Percentiles rank a stretch among this genome's conserved stretches.
These are phyloP conservation scores for Penicillium vulpinum DNA, from an alignment of 2,329 filamentous ascomycete species.

Conservation along the genomic window DNA sequence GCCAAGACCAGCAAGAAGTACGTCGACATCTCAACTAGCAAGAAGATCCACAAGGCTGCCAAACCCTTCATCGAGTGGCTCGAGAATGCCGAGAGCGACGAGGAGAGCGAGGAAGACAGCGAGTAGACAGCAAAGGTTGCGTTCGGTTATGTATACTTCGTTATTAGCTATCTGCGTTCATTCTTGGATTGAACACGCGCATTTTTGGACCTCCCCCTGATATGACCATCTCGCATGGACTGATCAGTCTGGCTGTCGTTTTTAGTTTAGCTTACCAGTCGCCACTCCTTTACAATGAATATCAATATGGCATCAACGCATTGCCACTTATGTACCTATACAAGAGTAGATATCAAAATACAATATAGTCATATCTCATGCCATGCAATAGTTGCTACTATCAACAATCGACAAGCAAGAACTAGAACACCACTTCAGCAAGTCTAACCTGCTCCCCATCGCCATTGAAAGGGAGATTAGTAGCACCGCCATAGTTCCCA, in stretches of 20 bases:
- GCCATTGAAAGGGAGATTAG: background rate
- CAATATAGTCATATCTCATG: background rate
- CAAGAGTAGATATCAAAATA: background rate
- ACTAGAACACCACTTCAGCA: constrained; percentile 28
- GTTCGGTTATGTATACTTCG: background rate
- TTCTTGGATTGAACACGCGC: background rate
- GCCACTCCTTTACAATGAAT: constrained; percentile 20
- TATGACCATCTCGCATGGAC: background rate
- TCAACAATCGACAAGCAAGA: background rate
- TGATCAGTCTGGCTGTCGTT: constrained; percentile 1
- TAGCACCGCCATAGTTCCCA: background rate
- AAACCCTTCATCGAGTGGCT: constrained; percentile 96
- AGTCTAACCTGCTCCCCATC: constrained; percentile 30
- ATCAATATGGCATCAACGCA: background rate
- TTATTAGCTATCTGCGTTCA: background rate
- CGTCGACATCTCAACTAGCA: constrained; percentile 81
- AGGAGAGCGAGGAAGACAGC: constrained; percentile 64
- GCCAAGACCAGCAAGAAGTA: constrained; percentile 98
- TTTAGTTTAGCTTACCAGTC: constrained; percentile 23
- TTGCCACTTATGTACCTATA: background rate
- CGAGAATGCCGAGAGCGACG: constrained; percentile 74
- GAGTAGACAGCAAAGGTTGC: constrained; percentile 42
- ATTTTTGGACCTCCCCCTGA: background rate
- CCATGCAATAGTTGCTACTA: constrained; percentile 1
- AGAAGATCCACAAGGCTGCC: constrained; percentile 93